Base-by-base conservation (phyloP, 2,329 filamentous ascomycete genomes). In the Phialemonium atrogriseum region DNA sequence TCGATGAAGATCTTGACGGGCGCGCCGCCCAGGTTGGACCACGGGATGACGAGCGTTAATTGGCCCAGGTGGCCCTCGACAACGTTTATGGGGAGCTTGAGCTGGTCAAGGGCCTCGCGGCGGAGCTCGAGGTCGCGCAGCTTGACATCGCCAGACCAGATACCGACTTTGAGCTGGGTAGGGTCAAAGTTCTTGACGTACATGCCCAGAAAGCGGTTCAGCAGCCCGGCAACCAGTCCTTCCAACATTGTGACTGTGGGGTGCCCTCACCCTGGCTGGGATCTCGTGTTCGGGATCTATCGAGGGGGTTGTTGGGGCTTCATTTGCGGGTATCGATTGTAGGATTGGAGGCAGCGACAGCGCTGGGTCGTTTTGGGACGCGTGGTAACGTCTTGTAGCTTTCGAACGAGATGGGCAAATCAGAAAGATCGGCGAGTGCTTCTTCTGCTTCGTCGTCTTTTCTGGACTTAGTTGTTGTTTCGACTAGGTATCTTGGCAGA, bases 181-280 rank as follows among this genome's bases (percentile, higher is more conserved):
- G 91, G 86, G 60, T 99, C 91, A 57, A 99, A 98, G 63, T 98
- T 96, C 73, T 94, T 88, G 60, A 99, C 89, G 60, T 98, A 98
- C 83, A 96, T 94, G 72, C 91, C 93, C 76, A 99, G 66, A 64
- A 98, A 96, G 68, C 93, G 84, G 68, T 98, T 98, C 49, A 99
- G 80, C 68, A 99, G 72, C 62, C 89, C 93, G 49, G 91, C 87
- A 43, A 96, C 91, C 48, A 99, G 73, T 47, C 88, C 85, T 73
- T 98, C 91, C 65, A 99, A 77, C 91, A 99, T 98, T 51, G 57
- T 70, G 70, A 64, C 58, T 57, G 58, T 49, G 47, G 58, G 54
- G 55, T 67, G 77, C 70, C 82, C 75, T 86, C 52, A 81, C 77
- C 81, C 81, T 54, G 83, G 80, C 77, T 66, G 62, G 77, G 78